Conservation (phyloP, 2,329 filamentous ascomycete genomes). For the Neopestalotiopsis clavispora region DNA sequence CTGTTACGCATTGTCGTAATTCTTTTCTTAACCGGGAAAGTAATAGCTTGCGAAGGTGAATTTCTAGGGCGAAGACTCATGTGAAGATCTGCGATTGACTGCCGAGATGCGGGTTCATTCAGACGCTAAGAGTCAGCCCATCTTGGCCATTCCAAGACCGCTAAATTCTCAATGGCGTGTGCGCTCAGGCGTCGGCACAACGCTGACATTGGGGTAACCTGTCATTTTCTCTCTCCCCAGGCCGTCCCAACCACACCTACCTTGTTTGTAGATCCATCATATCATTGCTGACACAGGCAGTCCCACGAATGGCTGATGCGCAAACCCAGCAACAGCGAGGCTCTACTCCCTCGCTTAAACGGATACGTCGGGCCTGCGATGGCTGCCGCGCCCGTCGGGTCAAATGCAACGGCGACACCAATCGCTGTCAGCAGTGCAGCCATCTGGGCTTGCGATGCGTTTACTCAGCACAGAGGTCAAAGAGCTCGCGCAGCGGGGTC, state of each 20-base stretch:
- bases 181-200: too few species aligned
- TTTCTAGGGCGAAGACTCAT: too few species aligned
- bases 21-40: too few species aligned
- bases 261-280: background rate
- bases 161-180: too few species aligned
- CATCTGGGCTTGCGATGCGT: conserved; percentile 7
- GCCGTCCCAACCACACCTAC: background rate
- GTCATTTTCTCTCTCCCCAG: too few species aligned
- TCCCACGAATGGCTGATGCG: background rate
- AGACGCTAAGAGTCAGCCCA: too few species aligned
- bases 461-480: background rate
- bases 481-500: conserved; percentile 11
- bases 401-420: conserved; percentile 10
- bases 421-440: conserved; percentile 9
- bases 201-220: too few species aligned
- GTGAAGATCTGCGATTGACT: too few species aligned
- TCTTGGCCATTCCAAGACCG: too few species aligned
- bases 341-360: background rate
- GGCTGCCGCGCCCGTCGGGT: conserved; percentile 3
- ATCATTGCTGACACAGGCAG: background rate
- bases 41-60: too few species aligned
- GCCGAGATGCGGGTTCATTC: too few species aligned
- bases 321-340: background rate
- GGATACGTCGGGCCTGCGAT: conserved; percentile 7
- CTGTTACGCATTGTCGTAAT: too few species aligned